Percentiles rank a stretch among this genome's conserved stretches.
Evolutionary conservation across 78 protist genomes (phyloP).

Genomic region (Neovahlkampfia damariscottae): DNA sequence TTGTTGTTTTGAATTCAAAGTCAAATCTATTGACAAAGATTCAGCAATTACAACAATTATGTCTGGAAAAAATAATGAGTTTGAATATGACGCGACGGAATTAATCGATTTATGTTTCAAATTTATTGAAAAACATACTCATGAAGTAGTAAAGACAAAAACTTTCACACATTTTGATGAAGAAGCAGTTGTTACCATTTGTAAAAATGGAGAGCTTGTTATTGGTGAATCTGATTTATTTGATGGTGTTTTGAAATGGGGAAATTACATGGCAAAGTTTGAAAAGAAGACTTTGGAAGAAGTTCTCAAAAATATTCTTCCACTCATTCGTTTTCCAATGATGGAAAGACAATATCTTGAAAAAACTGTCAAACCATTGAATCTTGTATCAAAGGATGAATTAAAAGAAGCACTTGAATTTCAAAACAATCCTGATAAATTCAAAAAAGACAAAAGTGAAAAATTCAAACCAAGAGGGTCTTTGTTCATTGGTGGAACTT

Average conservation of each 20-base stretch:
- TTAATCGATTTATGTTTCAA: not conserved
- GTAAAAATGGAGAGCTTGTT: not conserved
- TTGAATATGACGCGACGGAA: no score
- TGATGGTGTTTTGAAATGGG: not conserved
- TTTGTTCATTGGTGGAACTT: not conserved
- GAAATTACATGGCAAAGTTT: no score
- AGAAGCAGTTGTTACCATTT: not conserved
- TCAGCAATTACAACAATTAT: no score
- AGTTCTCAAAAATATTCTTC: not conserved
- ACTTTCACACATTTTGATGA: not conserved
- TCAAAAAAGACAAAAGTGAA: no score
- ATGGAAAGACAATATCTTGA: not conserved
- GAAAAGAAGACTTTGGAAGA: not conserved
- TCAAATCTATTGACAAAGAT: no score
- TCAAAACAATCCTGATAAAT: not conserved
- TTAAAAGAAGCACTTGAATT: not conserved
- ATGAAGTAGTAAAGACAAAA: not conserved
- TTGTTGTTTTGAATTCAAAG: no score
- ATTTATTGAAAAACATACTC: not conserved
- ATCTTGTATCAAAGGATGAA: not conserved
- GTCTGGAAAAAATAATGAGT: no score
- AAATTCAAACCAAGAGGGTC: no score
- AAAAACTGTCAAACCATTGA: not conserved
- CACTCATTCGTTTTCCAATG: not conserved
- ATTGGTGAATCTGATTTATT: not conserved